These are phyloP conservation scores for Eremomyces bilateralis DNA, from an alignment of 495 filamentous ascomycete genomes.

Conservation along the genomic window DNA sequence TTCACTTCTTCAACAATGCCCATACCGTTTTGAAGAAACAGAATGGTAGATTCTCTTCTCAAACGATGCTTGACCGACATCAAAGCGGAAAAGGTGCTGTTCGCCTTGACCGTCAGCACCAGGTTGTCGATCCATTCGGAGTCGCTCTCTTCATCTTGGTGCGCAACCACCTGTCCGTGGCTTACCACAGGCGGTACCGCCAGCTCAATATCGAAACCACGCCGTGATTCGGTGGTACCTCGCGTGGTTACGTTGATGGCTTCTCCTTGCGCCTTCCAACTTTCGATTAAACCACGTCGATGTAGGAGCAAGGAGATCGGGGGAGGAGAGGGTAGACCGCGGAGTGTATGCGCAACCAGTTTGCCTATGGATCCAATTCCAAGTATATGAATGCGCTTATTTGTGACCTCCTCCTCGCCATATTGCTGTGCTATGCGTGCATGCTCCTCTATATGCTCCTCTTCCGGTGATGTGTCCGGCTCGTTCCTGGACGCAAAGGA, in stretches of 20 bases:
- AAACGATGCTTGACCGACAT: conserved; percentile 38
- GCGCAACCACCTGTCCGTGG: conserved; percentile 7
- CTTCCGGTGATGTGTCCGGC: too few species aligned
- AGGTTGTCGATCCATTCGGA: conserved; percentile 26
- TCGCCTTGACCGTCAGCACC: conserved; percentile 45
- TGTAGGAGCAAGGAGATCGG: conserved; percentile 36
- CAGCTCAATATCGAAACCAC: conserved; percentile 31
- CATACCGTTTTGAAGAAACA: conserved; percentile 67
- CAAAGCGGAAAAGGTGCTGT: conserved; percentile 34
- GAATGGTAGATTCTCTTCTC: conserved; percentile 48
- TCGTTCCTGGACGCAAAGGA: too few species aligned
- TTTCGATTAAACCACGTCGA: conserved; percentile 18
- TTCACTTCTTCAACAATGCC: conserved; percentile 59
- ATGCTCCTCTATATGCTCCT: too few species aligned
- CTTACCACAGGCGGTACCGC: conserved; percentile 8
- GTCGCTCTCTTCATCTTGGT: conserved; percentile 8
- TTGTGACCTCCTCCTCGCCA: too few species aligned
- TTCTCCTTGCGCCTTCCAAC: conserved; percentile 15
- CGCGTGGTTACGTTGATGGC: conserved; percentile 19
- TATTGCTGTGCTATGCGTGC: too few species aligned
- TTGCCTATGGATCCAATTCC: conserved; percentile 35
- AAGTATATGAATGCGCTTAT: conserved; percentile 34
- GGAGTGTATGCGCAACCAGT: conserved; percentile 38
- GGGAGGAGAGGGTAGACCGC: conserved; percentile 31
- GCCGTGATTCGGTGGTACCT: conserved; percentile 17